Base-by-base conservation (phyloP, 1,284 basidiomycete species). In the Tylopilus sp. region DNA sequence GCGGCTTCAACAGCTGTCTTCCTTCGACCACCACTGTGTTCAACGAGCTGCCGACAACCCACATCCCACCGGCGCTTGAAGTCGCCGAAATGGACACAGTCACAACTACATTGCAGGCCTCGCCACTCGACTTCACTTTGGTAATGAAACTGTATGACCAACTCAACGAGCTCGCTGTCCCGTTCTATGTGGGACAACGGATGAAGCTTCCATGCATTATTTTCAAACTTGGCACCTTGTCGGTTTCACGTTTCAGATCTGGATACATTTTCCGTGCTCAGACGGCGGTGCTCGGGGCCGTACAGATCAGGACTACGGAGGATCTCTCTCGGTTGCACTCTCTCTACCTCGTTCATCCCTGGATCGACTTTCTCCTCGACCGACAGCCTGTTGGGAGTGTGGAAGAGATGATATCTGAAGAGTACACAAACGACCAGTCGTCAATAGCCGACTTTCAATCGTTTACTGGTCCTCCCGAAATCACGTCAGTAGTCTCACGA, bases 171-270 rank as follows among this genome's bases (percentile, higher is more conserved):
- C 32, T 58, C 3, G 31, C 32, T 2, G 17, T 31, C 1, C 50
- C 56, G 3, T 26, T 5, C 0, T 54, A 58, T 3, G 14, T 26
- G 4, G 56, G 29, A 2, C 40, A n/a, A 13, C 49, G 54, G 28
- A 35, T 56, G 47, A 56, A 41, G 14, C 42, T 56, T 29, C 43
- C 54, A 0, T 56, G 56, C 31, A 29, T 56, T 7, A 33, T n/a
- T 0, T 56, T 56, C 43, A 37, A 43, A n/a, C 56, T 58, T 1
- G 50, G 54, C 7, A 31, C n/a, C 13, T 3, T 52, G 24, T 35
- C 24, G 1, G 5, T 1, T 4, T 14, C 24, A 8, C 31, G 26
- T 2, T 11, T 20, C 24, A 11, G 5, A 14, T 43, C 19, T 1
- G 14, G 15, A 13, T 6, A 13, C 7, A 19, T 41, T 31, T 50